A percentile compares a stretch with the other conserved stretches of the same genome.
phyloP scores from a whole-genome alignment of 192 early-diverging fungal species.

The Gigaspora rosea region DNA sequence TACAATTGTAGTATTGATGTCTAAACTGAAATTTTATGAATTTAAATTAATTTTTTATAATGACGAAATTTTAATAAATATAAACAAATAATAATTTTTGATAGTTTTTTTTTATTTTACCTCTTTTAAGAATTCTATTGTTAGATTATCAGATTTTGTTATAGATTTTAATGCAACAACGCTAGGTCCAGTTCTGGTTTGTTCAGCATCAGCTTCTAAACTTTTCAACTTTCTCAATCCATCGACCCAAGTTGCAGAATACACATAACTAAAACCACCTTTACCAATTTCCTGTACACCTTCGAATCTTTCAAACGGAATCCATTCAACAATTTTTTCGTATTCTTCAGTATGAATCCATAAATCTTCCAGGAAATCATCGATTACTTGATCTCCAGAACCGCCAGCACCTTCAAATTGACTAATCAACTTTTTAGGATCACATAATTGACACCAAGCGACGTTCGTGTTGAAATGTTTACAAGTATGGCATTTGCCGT shows the following conservation, averaged over 20 bases:
- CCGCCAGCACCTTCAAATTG: no score
- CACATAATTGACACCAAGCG: no score
- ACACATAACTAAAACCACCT: conserved; percentile 7
- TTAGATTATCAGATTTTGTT: neutral
- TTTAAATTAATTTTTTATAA: no score
- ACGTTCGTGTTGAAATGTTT: no score
- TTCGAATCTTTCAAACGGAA: neutral
- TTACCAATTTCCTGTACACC: neutral
- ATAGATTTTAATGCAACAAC: neutral
- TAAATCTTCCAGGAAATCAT: no score
- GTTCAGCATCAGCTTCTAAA: neutral
- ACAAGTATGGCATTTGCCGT: no score
- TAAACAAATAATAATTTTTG: neutral
- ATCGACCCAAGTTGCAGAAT: neutral
- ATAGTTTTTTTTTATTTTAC: neutral
- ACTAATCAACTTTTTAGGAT: no score
- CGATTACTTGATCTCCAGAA: no score
- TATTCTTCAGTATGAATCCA: neutral
- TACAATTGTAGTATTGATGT: no score
- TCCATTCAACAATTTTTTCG: conserved; percentile 18
- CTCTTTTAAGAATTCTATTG: neutral
- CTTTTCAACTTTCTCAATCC: neutral
- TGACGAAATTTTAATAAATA: neutral
- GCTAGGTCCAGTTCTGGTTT: neutral
- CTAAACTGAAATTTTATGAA: no score